Conservation (phyloP, 108 stramenopile genomes). For the Poteriospumella lacustris region DNA sequence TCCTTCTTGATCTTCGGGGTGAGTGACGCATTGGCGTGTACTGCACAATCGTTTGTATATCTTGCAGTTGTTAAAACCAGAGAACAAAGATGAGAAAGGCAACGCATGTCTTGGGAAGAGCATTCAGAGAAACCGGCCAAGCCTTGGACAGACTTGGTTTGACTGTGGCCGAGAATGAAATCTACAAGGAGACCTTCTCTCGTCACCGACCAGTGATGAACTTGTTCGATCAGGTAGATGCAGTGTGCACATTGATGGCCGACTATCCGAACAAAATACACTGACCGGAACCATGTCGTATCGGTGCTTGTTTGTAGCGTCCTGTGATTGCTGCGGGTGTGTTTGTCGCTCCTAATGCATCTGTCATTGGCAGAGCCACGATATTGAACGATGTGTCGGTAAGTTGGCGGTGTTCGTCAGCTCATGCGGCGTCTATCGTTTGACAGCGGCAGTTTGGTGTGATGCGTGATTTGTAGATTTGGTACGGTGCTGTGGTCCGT, state of each 20-base stretch:
- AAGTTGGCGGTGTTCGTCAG: neutral
- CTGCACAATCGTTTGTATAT: too few species aligned
- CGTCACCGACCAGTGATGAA: constrained; percentile 6
- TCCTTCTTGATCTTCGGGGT: too few species aligned
- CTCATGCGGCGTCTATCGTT: neutral
- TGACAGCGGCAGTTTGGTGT: neutral
- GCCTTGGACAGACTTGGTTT: constrained; percentile 21
- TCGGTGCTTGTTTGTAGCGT: too few species aligned
- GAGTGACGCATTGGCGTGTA: too few species aligned
- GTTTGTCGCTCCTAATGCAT: constrained; percentile 60
- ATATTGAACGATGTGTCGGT: constrained; percentile 45
- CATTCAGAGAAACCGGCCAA: constrained; percentile 24
- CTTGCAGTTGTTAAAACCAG: too few species aligned
- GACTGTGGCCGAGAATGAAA: constrained; percentile 4
- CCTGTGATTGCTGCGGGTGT: constrained; percentile 26
- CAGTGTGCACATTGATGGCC: too few species aligned
- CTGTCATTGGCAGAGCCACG: constrained; percentile 51
- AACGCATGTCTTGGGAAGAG: constrained; percentile 9
- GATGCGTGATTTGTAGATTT: constrained; percentile 14
- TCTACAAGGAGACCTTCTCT: neutral
- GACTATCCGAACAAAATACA: too few species aligned
- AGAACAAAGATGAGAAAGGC: constrained; percentile 12
- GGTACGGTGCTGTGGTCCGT: constrained; percentile 54
- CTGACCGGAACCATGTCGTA: too few species aligned
- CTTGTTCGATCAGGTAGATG: neutral